Evolutionary conservation across 2,329 filamentous ascomycete species (phyloP), one percentile per base, ranked within the genome.

Genomic region (Setomelanomma holmii): DNA sequence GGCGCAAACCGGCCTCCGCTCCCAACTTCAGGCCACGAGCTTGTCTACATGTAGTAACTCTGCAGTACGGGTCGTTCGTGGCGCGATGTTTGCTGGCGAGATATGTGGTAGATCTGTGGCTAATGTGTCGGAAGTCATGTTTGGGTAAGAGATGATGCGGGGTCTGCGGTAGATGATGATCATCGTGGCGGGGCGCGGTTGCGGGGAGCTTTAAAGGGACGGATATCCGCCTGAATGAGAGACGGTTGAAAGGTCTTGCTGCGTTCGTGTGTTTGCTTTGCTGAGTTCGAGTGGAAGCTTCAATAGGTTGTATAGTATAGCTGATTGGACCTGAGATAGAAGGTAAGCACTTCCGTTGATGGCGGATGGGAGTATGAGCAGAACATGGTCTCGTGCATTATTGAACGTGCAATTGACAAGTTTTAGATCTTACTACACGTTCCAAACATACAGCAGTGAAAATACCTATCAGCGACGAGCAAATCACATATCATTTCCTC

Each of bases 171-270:
- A 46, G 47, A 39, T 43, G 27, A 55, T 50, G 60, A 51, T 56
- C 52, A 60, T 58, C 54, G 54, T 54, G 48, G 63, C 55, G 65
- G 62, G 63, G 60, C 49, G 39, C 22, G 51, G 59, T 53, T 30
- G 27, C 27, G 64, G 64, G 62, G 60, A 59, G 54, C 49, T 60
- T 60, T 63, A 65, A 64, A 64, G 56, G 52, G 40, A 49, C 22
- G 2, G 39, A 49, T 44, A 24, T 27, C 57, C 58, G 45, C 51
- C 44, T 55, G 55, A 49, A 33, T 36, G 45, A 7, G 34, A 16
- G 34, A 17, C 16, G 16, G 14, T 36, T 36, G 14, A 16, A 10
- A 7, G 7, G 11, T 36, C 34, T 36, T 36, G 34, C 16, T 36
- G 24, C 24, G 12, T 30, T 30, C 34, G 14, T 11, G 34, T 4